A percentile compares a stretch with the other conserved stretches of the same genome.
These are phyloP conservation scores for Guyanaporus albipodus DNA, from an alignment of 768 basidiomycete species.

Conservation along the genomic window DNA sequence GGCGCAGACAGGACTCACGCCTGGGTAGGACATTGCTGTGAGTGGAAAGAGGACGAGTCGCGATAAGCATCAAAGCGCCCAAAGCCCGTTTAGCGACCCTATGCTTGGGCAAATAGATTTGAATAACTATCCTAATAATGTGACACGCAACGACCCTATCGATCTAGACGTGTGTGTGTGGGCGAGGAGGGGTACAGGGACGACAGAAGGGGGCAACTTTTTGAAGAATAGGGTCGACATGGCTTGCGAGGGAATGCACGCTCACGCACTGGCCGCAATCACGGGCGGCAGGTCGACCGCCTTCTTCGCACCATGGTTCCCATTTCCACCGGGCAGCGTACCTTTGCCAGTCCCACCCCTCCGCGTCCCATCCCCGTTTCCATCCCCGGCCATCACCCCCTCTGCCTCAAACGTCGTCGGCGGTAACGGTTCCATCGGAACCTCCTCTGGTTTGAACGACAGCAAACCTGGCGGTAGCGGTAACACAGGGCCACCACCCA, in stretches of 20 bases:
- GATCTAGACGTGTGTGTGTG: constrained; percentile 15
- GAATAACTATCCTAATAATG: constrained; percentile 30
- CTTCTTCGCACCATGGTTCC: constrained; percentile 18
- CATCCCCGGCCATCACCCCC: not conserved
- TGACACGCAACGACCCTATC: constrained; percentile 28
- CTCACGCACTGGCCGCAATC: constrained; percentile 34
- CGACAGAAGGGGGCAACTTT: too few relatives aligned
- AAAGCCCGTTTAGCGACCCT: too few relatives aligned
- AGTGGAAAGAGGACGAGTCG: not conserved
- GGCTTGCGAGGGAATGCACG: not conserved
- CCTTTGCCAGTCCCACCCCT: constrained; percentile 5
- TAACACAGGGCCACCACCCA: constrained; percentile 12
- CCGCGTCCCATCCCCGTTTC: constrained; percentile 7
- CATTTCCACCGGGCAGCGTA: constrained; percentile 10
- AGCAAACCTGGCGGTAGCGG: constrained; percentile 20
- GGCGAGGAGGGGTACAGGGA: not conserved
- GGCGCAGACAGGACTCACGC: constrained; percentile 10
- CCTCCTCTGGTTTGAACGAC: constrained; percentile 17
- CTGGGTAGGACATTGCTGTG: constrained; percentile 17
- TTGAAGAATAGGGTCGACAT: not conserved
- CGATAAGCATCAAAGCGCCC: constrained; percentile 11
- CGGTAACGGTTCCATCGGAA: constrained; percentile 17
- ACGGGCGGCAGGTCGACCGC: constrained; percentile 32
- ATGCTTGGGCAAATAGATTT: constrained; percentile 1
- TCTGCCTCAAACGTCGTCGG: constrained; percentile 14